These are phyloP conservation scores for Serendipita indica DNA, from an alignment of 768 basidiomycete species.

Conservation along the genomic window DNA sequence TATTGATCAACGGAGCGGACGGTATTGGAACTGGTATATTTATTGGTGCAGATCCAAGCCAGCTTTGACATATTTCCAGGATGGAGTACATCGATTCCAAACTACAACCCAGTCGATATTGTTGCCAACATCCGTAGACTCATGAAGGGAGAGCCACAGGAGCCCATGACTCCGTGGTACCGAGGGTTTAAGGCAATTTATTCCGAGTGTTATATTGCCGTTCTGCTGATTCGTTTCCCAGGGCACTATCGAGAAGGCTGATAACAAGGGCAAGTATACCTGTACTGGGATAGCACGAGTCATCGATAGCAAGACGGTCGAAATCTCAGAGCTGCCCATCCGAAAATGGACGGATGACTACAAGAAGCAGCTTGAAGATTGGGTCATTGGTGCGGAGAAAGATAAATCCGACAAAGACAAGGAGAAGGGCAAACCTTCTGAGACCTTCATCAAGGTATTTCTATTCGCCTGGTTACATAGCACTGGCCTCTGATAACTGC, in stretches of 20 bases:
- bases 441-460: neutral
- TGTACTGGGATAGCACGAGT: conserved; percentile 60
- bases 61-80: conserved; percentile 30
- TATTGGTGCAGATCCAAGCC: neutral
- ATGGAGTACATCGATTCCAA: conserved; percentile 89
- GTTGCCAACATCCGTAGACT: conserved; percentile 73
- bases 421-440: conserved; percentile 17
- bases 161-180: conserved; percentile 93
- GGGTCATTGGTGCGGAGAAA: conserved; percentile 71
- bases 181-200: conserved; percentile 52
- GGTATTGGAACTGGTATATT: conserved; percentile 87
- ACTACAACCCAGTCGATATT: conserved; percentile 84
- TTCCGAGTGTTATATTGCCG: neutral
- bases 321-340: conserved; percentile 90
- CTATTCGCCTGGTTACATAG: neutral
- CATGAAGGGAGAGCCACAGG: conserved; percentile 72
- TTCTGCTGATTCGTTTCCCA: conserved; percentile 22
- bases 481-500: neutral
- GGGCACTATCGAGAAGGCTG: conserved; percentile 65
- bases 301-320: conserved; percentile 74
- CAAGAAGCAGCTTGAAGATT: conserved; percentile 79
- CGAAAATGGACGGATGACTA: conserved; percentile 89
- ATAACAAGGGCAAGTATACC: conserved; percentile 71
- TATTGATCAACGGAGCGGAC: conserved; percentile 87
- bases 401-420: conserved; percentile 62